A percentile compares a stretch with the other conserved stretches of the same genome.
Conservation (phyloP, 108 stramenopile genomes). For the Fragilaria crotonensis region DNA sequence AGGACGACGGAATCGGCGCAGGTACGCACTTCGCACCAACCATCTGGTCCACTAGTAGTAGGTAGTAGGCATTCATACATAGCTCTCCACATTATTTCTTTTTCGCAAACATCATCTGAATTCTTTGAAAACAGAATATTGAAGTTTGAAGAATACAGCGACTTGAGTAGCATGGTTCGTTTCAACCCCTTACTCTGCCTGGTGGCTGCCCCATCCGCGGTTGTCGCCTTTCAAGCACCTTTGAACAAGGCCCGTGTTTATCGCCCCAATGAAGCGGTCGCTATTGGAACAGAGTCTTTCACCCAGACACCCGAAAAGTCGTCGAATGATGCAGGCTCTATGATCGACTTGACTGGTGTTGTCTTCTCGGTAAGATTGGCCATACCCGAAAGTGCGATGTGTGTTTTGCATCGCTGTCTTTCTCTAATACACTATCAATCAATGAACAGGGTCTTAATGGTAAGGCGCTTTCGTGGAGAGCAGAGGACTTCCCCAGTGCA, state of each 20-base stretch:
- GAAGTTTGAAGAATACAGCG: not conserved
- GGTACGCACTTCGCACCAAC: too few relatives aligned
- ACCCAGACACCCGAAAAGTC: not conserved
- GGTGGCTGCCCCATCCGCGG: constrained; percentile 3
- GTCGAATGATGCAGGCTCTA: constrained; percentile 5
- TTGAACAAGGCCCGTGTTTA: not conserved
- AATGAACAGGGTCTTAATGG: constrained; percentile 44
- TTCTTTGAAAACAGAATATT: too few relatives aligned
- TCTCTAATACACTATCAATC: not conserved
- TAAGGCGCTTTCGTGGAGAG: constrained; percentile 42
- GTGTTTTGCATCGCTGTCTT: not conserved
- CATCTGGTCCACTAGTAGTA: too few relatives aligned
- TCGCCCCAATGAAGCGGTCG: not conserved
- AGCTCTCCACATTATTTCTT: too few relatives aligned
- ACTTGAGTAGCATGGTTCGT: not conserved
- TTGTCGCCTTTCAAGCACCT: constrained; percentile 8
- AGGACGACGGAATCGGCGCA: too few relatives aligned
- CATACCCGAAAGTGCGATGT: too few relatives aligned
- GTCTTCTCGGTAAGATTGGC: constrained; percentile 22
- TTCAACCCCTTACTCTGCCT: not conserved
- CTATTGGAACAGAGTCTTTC: not conserved
- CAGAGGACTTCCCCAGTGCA: constrained; percentile 57
- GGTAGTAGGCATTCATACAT: too few relatives aligned
- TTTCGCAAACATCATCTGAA: too few relatives aligned
- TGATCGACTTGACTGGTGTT: constrained; percentile 30